Percentiles rank a stretch among this genome's conserved stretches.
phyloP scores from a whole-genome alignment of 352 stramenopile genomes.

The Phytophthora constricta region DNA sequence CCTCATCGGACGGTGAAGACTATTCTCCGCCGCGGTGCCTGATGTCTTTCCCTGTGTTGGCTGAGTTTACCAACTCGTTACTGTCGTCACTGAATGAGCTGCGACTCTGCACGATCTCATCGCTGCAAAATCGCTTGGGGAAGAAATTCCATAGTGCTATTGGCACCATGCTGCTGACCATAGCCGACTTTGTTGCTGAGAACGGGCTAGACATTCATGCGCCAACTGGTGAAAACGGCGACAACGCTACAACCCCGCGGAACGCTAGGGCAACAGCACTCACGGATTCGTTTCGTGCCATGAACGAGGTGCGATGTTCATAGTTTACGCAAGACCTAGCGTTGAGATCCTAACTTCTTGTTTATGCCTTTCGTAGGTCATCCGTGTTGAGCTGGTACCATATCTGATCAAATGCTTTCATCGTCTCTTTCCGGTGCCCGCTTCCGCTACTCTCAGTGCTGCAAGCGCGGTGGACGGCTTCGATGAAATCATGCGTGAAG shows the following conservation, averaged over 20 bases:
- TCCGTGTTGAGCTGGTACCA: conserved; percentile 62
- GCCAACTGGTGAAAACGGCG: conserved; percentile 11
- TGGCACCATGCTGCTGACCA: conserved; percentile 50
- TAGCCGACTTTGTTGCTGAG: conserved; percentile 60
- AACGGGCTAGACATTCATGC: conserved; percentile 51
- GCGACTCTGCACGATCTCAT: conserved; percentile 74
- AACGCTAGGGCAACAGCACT: conserved; percentile 38
- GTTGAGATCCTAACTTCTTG: background rate
- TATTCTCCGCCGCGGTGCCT: conserved; percentile 78
- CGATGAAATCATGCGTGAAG: conserved; percentile 55
- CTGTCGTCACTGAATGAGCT: conserved; percentile 86
- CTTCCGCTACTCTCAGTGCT: conserved; percentile 29
- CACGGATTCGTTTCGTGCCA: conserved; percentile 53
- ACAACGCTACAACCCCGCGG: conserved; percentile 12
- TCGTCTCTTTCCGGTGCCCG: conserved; percentile 60
- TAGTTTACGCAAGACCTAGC: conserved; percentile 7
- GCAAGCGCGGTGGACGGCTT: conserved; percentile 35
- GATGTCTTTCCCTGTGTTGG: conserved; percentile 88
- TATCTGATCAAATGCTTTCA: conserved; percentile 81
- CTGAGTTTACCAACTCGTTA: conserved; percentile 86
- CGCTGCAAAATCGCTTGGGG: conserved; percentile 59
- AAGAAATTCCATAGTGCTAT: conserved; percentile 69
- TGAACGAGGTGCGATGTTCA: conserved; percentile 55
- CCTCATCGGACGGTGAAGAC: conserved; percentile 36
- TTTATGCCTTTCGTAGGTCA: conserved; percentile 38